Conservation (phyloP, 192 early-diverging fungal species). For the Haplosporangium gracile region DNA sequence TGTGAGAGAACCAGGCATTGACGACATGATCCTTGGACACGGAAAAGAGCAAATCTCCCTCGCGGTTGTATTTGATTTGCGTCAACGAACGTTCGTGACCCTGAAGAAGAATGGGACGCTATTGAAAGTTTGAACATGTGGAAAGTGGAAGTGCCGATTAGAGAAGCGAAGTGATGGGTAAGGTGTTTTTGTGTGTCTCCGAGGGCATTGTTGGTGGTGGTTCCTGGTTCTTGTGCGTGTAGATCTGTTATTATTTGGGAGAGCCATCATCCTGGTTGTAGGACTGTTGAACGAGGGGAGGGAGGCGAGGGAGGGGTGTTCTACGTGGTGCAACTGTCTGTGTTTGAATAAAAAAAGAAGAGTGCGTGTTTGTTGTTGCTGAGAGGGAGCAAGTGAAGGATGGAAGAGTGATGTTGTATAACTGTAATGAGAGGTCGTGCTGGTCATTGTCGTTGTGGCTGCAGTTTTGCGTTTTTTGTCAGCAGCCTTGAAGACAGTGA, state of each 20-base stretch:
- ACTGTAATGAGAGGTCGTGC: background rate
- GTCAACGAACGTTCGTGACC: slow-evolving; percentile 98
- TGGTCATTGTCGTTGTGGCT: background rate
- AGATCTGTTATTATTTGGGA: background rate
- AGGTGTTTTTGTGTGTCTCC: background rate
- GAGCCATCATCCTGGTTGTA: background rate
- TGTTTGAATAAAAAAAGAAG: background rate
- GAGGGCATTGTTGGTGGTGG: background rate
- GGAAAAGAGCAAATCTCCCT: slow-evolving; percentile 97
- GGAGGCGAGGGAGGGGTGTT: background rate
- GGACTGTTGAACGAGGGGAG: background rate
- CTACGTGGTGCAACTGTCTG: background rate
- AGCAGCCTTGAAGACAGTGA: too few species aligned
- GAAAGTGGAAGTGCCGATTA: background rate
- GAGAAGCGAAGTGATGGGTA: background rate
- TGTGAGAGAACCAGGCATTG: slow-evolving; percentile 97
- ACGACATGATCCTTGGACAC: slow-evolving; percentile 95
- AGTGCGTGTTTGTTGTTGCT: background rate
- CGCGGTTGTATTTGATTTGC: slow-evolving; percentile 97
- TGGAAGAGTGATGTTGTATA: background rate
- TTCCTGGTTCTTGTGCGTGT: background rate
- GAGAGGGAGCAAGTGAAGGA: background rate
- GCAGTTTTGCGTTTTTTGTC: background rate
- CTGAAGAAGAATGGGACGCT: slow-evolving; percentile 95
- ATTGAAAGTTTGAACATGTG: background rate